Evolutionary conservation across 805 yeast species (phyloP), one percentile per base, ranked within the genome.

Genomic region (Nakazawaea ishiwadae): DNA sequence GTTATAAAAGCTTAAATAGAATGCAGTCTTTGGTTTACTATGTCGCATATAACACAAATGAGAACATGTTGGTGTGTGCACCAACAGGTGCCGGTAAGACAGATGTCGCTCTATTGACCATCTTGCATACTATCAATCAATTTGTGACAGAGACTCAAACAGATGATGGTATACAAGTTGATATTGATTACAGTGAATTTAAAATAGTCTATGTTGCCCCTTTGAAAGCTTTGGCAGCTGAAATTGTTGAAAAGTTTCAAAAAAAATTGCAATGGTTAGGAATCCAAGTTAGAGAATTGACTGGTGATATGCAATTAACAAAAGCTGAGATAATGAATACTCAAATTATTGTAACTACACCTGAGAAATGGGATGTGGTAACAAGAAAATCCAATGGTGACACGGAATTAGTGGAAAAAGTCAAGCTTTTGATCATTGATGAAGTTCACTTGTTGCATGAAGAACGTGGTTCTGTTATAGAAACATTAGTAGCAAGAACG

Each of bases 11-110:
- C 0, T 68, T 91, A 50, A 91, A 91, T 62, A 75, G 84, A 50
- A 84, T 93, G 74, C 99, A 91, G 62, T 83, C 96, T 14, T 68
- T 93, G 46, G 95, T 91, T 1, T 93, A 71, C 51, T 96, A 96
- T 0, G 87, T 90, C 11, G 98, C 96, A 0, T 93, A 91, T 58
- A 79, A 84, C 42, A 84, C 97, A 4, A 89, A 86, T 59, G 97
- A 91, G 53, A 91, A 91, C 55, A 86, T 93, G 96, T 66, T 90
- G 38, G 88, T 90, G 4, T 90, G 97, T 77, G 96, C 97, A 0
- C 97, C 97, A 1, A 90, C 97, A 0, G 97, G 97, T 71, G 96
- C 97, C 5, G 97, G 97, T 75, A 90, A 90, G 57, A 90, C 97
- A 0, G 96, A 90, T 60, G 91, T 90, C 20, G 97, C 97, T 0